Percentiles rank a stretch among this genome's conserved stretches.
Evolutionary conservation across 2,329 filamentous ascomycete genomes (phyloP).

Genomic region (Trichoderma semiorbis): DNA sequence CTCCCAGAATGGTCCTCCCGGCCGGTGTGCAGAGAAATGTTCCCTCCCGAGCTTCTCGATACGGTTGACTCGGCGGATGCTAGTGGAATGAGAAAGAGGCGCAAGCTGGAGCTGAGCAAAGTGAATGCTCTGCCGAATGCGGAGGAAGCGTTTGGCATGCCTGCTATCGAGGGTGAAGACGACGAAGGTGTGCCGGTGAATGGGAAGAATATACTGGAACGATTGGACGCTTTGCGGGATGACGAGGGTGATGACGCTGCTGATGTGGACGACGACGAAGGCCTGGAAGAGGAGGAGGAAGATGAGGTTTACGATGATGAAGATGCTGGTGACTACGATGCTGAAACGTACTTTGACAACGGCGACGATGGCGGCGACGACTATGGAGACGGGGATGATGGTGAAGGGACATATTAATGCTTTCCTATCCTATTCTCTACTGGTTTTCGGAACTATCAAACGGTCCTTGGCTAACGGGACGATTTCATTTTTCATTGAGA

Average conservation of each 20-base stretch:
- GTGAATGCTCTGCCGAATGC: slow-evolving; percentile 48
- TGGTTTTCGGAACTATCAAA: not conserved
- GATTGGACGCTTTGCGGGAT: slow-evolving; percentile 45
- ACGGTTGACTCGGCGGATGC: slow-evolving; percentile 44
- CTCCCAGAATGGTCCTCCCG: slow-evolving; percentile 52
- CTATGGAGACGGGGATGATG: slow-evolving; percentile 51
- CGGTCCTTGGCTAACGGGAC: not conserved
- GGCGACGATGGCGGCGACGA: slow-evolving; percentile 54
- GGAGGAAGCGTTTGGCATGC: slow-evolving; percentile 48
- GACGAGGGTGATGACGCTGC: slow-evolving; percentile 49
- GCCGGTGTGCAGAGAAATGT: slow-evolving; percentile 51
- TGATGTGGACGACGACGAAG: slow-evolving; percentile 51
- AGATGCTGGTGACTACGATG: slow-evolving; percentile 59
- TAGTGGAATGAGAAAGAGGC: slow-evolving; percentile 40
- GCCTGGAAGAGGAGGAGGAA: slow-evolving; percentile 43
- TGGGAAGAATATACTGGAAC: slow-evolving; percentile 40
- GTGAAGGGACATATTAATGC: slow-evolving; percentile 39
- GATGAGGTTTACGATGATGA: slow-evolving; percentile 55
- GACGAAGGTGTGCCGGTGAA: slow-evolving; percentile 32
- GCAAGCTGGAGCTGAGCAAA: slow-evolving; percentile 43
- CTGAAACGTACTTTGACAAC: slow-evolving; percentile 58
- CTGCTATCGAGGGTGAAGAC: slow-evolving; percentile 26
- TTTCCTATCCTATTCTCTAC: not conserved
- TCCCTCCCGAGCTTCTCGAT: slow-evolving; percentile 53
- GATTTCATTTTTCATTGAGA: not conserved